A percentile compares a stretch with the other conserved stretches of the same genome.
Evolutionary conservation across 306 rosid species (phyloP).

Genomic region (Ziziphus jujuba): DNA sequence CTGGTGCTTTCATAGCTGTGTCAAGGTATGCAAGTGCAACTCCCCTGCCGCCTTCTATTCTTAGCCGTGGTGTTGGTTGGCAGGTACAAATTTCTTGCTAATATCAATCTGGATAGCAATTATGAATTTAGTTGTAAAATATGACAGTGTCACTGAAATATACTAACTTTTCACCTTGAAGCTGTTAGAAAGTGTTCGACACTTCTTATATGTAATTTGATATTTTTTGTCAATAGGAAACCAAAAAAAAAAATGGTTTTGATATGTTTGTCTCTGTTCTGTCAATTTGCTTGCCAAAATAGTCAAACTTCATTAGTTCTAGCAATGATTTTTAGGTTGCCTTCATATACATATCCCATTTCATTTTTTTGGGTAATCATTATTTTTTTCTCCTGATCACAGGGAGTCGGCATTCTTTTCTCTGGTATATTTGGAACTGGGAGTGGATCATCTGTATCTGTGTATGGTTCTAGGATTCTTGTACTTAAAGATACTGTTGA

Average conservation of each 20-base stretch:
- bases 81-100: constrained; percentile 50
- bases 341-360: background rate
- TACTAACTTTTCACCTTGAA: background rate
- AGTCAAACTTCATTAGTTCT: background rate
- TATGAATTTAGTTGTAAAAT: background rate
- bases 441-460: constrained; percentile 85
- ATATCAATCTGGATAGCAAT: background rate
- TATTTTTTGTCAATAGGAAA: too few species aligned
- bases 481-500: constrained; percentile 6
- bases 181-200: background rate
- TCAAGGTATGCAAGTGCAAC: constrained; percentile 94
- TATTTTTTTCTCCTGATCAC: constrained; percentile 19
- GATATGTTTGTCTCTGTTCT: background rate
- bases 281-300: background rate
- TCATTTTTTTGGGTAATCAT: constrained; percentile 5
- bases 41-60: constrained; percentile 83
- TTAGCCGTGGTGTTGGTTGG: constrained; percentile 98
- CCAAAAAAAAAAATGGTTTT: background rate
- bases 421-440: constrained; percentile 95
- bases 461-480: constrained; percentile 52
- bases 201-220: background rate
- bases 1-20: constrained; percentile 82
- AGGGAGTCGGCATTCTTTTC: constrained; percentile 90
- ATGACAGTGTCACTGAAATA: background rate
- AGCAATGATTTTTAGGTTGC: background rate